Evolutionary conservation across 163 green algal genomes (phyloP).

Genomic region (Scenedesmus sp.): DNA sequence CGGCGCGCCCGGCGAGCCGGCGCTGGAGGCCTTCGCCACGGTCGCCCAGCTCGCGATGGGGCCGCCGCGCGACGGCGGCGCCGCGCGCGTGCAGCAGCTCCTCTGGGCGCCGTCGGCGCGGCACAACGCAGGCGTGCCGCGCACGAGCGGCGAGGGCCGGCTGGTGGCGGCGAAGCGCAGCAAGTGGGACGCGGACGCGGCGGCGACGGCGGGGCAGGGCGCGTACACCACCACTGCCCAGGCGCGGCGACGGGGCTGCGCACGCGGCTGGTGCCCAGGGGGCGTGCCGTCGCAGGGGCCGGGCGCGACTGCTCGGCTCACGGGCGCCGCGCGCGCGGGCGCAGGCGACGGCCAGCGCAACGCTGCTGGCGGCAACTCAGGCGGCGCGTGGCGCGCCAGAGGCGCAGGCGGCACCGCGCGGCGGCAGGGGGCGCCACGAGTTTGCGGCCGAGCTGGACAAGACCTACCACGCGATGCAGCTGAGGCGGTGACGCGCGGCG

Average conservation of each 20-base stretch:
- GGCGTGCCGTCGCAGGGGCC: too few relatives aligned
- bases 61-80: background rate
- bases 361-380: too few relatives aligned
- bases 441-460: constrained; percentile 33
- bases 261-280: background rate
- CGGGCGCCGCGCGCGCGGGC: background rate
- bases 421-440: too few relatives aligned
- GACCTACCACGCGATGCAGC: constrained; percentile 30
- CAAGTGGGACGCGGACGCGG: constrained; percentile 3
- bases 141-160: constrained; percentile 7
- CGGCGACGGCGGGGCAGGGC: constrained; percentile 1
- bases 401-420: too few relatives aligned
- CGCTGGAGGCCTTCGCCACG: constrained; percentile 19
- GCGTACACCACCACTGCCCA: constrained; percentile 23
- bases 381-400: too few relatives aligned
- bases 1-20: constrained; percentile 9
- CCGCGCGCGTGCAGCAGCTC: constrained; percentile 26
- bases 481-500: too few relatives aligned
- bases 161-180: constrained; percentile 12
- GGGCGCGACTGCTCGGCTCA: too few relatives aligned
- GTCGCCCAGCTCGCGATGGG: constrained; percentile 32
- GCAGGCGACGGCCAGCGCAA: constrained; percentile 7
- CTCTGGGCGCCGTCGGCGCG: constrained; percentile 10
- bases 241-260: background rate
- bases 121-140: constrained; percentile 21